Base-by-base conservation (phyloP, 2,329 filamentous ascomycete species). In the Didymella pomorum region DNA sequence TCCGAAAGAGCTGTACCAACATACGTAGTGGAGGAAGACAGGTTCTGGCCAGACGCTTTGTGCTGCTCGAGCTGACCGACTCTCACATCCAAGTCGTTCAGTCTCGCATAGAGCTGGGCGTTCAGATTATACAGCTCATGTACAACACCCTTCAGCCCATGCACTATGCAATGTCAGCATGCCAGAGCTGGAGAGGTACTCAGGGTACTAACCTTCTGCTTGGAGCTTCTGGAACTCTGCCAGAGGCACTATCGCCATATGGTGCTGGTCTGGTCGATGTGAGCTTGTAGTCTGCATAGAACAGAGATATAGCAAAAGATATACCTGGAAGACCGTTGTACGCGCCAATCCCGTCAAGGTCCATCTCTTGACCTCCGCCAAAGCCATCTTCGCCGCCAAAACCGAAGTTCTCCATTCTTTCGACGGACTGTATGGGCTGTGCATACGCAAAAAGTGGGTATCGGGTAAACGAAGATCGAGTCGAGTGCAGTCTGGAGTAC, bases 381-480 rank as follows among this genome's bases (percentile, higher is more conserved):
- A 29, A 9, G 2, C 42, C 35, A 10, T 43, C 5, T n/a, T 28
- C 29, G 45, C 21, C 23, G 1, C 12, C 35, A 20, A 49, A 43
- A 6, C 35, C 14, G n/a, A 48, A 58, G 3, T 6, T 14, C 6
- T 58, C 44, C 55, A 58, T 58, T 1, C 2, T 47, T 44, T 43
- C 25, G 10, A 25, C 31, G 26, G 29, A 49, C 11, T 29, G 10
- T 10, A 44, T 44, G 9, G 8, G 12, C 28, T 18, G 21, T 29
- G 26, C 35, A 23, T 25, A n/a, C 16, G 21, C 20, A 10, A 5
- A 21, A 28, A 5, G 21, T 5, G 23, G 3, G 10, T 4, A 6
- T 10, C 6, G 44, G 2, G 20, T 8, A 1, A 16, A 7, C 29
- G 25, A 26, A 39, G 12, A 6, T 12, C 31, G 26, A 16, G 2